A percentile compares a stretch with the other conserved stretches of the same genome.
Conservation (phyloP, 2,329 filamentous ascomycete species). For the Sporothrix euskadiensis region DNA sequence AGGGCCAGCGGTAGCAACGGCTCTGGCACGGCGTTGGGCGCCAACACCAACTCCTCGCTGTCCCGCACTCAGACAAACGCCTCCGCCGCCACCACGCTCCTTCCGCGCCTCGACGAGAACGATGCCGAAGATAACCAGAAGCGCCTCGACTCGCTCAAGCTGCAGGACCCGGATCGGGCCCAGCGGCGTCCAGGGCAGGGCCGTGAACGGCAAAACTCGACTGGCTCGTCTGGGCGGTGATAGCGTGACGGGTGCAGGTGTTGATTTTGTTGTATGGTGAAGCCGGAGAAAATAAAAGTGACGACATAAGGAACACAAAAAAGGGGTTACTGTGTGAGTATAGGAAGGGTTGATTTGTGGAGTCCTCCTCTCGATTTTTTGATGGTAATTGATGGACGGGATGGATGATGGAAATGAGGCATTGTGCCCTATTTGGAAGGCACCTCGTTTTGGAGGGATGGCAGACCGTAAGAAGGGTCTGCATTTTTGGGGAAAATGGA, state of each 20-base stretch:
- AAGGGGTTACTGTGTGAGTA: not conserved
- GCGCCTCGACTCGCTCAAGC: slow-evolving; percentile 82
- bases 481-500: not conserved
- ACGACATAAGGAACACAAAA: not conserved
- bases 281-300: not conserved
- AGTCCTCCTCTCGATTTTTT: not conserved
- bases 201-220: slow-evolving; percentile 60
- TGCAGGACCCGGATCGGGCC: slow-evolving; percentile 76
- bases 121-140: slow-evolving; percentile 81
- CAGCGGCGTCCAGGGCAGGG: slow-evolving; percentile 47
- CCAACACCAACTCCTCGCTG: slow-evolving; percentile 17
- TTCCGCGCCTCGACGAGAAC: slow-evolving; percentile 71
- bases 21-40: slow-evolving; percentile 38
- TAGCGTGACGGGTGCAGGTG: slow-evolving; percentile 45
- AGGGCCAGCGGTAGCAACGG: slow-evolving; percentile 48
- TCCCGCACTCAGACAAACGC: slow-evolving; percentile 11
- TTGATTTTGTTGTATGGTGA: slow-evolving; percentile 34
- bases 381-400: not conserved
- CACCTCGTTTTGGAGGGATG: not conserved
- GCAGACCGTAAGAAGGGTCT: slow-evolving; percentile 13
- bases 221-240: slow-evolving; percentile 49
- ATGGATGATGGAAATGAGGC: not conserved
- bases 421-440: not conserved
- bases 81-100: not conserved
- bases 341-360: not conserved